These are phyloP conservation scores for Neurospora intermedia DNA, from an alignment of 495 filamentous ascomycete genomes.

Conservation along the genomic window DNA sequence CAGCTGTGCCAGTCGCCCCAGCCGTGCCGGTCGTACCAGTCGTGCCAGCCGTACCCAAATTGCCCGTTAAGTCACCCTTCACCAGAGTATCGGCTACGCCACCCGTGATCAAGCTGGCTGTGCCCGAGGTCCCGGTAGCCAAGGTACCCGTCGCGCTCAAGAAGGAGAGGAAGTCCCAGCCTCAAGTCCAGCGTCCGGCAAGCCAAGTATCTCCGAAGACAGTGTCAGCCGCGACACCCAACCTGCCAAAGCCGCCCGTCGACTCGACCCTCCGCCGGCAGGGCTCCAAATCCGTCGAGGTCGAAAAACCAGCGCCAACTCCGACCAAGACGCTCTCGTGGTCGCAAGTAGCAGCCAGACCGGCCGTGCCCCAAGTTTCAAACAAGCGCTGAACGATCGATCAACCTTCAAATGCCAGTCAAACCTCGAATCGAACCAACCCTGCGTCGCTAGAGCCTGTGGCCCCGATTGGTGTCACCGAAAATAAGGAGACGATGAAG, in stretches of 20 bases:
- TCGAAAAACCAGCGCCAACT: background rate
- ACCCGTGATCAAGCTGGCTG: background rate
- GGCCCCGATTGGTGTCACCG: too few relatives aligned
- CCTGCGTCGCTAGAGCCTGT: too few relatives aligned
- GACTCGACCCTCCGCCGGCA: background rate
- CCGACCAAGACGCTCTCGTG: background rate
- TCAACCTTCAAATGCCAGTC: too few relatives aligned
- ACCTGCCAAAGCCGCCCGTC: background rate
- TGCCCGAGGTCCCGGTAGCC: background rate
- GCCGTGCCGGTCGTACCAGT: background rate
- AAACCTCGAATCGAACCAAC: too few relatives aligned
- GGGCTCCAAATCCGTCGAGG: background rate
- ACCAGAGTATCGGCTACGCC: background rate
- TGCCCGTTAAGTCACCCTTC: background rate
- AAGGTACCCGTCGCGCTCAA: background rate
- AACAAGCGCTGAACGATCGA: too few relatives aligned
- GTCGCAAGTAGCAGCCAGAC: background rate
- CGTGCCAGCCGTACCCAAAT: background rate
- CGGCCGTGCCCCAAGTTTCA: background rate
- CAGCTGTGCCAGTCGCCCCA: background rate
- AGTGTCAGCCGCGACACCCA: background rate
- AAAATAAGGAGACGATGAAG: too few relatives aligned
- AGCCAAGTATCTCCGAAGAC: background rate
- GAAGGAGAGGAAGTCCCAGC: background rate
- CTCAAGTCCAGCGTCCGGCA: background rate